Base-by-base conservation (phyloP, 768 basidiomycete species). In the Lactarius hatsudake region DNA sequence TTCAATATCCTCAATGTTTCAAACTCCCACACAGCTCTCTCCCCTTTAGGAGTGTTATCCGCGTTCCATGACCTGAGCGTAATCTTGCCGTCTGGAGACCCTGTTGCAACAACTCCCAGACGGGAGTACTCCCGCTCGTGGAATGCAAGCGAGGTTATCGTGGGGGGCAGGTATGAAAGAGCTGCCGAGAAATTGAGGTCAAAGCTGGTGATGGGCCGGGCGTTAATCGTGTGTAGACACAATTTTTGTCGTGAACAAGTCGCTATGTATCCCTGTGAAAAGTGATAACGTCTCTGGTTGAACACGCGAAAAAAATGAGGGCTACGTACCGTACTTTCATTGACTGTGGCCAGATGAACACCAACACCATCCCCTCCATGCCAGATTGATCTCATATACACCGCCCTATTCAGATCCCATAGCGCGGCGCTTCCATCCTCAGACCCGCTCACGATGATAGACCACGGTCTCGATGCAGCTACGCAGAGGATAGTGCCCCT, bases 391-490 rank as follows among this genome's bases (percentile, higher is more conserved):
- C 89, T 80, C 15, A 91, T 86, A 69, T 97, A 96, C 9, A 86
- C 79, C 9, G 90, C 90, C 32, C 87, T 80, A 73, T 97, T 96
- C 61, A 94, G 81, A 75, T 96, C 95, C 95, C 95, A 97, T 3
- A 96, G 65, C 4, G 89, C 89, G 0, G 90, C 93, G 68, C 88
- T 92, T 1, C 94, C 93, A 72, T 96, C 94, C 72, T 85, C 83
- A 18, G 91, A 91, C 12, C 93, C 93, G 70, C 91, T 95, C 54
- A 95, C 84, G 28, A 86, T 84, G 28, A 94, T 72, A 1, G 91
- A 92, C 95, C 95, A 96, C 2, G 88, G 78, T 53, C 89, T 80
- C 17, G 90, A 95, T 1, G 91, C 87, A 9, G 87, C 79, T 18
- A 96, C 81, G 71, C 84, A 89, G 1, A 81, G 75, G 28, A 96